Evolutionary conservation across 805 yeast species (phyloP).

Genomic region (Candida cerambycidarum): DNA sequence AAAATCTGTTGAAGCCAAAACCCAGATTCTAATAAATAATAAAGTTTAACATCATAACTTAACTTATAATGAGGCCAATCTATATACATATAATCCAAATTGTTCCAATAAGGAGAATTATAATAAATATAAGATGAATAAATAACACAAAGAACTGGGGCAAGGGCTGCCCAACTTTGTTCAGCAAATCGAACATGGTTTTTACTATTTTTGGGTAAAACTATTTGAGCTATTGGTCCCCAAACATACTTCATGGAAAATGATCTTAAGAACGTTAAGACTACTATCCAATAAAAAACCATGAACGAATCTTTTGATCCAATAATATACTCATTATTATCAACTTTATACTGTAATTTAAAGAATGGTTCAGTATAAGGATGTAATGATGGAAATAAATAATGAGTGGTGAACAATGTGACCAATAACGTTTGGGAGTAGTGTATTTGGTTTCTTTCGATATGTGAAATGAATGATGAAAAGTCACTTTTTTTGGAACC

Average conservation of each 20-base stretch:
- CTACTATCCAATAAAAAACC: conserved; percentile 54
- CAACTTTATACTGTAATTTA: conserved; percentile 30
- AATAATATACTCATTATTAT: conserved; percentile 45
- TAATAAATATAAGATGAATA: conserved; percentile 60
- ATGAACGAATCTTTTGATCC: conserved; percentile 56
- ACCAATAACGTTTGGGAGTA: conserved; percentile 30
- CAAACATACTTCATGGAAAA: conserved; percentile 57
- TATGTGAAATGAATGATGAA: conserved; percentile 4
- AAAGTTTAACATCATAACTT: conserved; percentile 54
- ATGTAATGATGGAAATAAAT: conserved; percentile 16
- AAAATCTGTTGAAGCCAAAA: conserved; percentile 81
- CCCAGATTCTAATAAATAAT: conserved; percentile 71
- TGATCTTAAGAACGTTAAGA: conserved; percentile 58
- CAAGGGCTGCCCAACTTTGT: conserved; percentile 76
- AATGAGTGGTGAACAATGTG: conserved; percentile 26
- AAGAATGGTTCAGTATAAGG: conserved; percentile 33
- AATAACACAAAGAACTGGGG: conserved; percentile 54
- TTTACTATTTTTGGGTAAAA: not conserved
- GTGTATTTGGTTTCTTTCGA: conserved; percentile 39
- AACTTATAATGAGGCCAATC: conserved; percentile 76
- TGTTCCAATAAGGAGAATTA: conserved; percentile 57
- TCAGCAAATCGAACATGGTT: conserved; percentile 63
- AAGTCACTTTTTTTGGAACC: not conserved
- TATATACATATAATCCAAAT: conserved; percentile 57
- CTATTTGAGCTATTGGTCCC: conserved; percentile 49